A percentile compares a stretch with the other conserved stretches of the same genome.
Evolutionary conservation across 2,329 filamentous ascomycete species (phyloP).

Genomic region (Stagonosporopsis cucurbitacearum): DNA sequence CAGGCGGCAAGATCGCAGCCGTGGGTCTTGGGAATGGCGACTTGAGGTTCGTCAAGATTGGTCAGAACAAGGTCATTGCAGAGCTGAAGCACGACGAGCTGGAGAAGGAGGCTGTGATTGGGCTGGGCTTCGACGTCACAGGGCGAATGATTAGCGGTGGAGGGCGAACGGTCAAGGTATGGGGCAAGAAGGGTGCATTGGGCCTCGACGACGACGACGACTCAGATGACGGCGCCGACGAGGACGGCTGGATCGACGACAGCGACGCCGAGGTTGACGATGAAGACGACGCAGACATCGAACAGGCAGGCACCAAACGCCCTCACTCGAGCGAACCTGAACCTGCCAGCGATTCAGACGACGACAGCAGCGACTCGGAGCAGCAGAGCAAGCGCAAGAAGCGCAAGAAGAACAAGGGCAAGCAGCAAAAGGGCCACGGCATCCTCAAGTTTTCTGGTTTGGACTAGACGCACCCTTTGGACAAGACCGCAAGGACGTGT

Average conservation of each 20-base stretch:
- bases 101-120: conserved; percentile 74
- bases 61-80: conserved; percentile 72
- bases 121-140: conserved; percentile 81
- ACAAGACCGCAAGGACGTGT: no score
- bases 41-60: conserved; percentile 78
- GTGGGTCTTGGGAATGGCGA: conserved; percentile 83
- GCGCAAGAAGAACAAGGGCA: conserved; percentile 50
- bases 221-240: conserved; percentile 59
- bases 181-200: conserved; percentile 72
- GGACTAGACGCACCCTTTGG: conserved; percentile 30
- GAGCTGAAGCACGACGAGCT: conserved; percentile 81
- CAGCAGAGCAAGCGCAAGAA: conserved; percentile 52
- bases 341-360: conserved; percentile 54
- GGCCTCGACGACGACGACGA: conserved; percentile 59
- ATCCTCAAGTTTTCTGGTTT: conserved; percentile 48
- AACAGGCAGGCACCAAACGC: conserved; percentile 43
- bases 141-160: conserved; percentile 90
- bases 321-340: conserved; percentile 52
- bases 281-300: conserved; percentile 47
- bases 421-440: conserved; percentile 42
- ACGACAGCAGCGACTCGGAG: conserved; percentile 54
- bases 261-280: conserved; percentile 37
- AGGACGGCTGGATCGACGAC: conserved; percentile 43
- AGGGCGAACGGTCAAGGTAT: conserved; percentile 85
- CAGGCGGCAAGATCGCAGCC: conserved; percentile 73